Evolutionary conservation across 2,329 filamentous ascomycete genomes (phyloP).

Genomic region (Exophiala sideris): DNA sequence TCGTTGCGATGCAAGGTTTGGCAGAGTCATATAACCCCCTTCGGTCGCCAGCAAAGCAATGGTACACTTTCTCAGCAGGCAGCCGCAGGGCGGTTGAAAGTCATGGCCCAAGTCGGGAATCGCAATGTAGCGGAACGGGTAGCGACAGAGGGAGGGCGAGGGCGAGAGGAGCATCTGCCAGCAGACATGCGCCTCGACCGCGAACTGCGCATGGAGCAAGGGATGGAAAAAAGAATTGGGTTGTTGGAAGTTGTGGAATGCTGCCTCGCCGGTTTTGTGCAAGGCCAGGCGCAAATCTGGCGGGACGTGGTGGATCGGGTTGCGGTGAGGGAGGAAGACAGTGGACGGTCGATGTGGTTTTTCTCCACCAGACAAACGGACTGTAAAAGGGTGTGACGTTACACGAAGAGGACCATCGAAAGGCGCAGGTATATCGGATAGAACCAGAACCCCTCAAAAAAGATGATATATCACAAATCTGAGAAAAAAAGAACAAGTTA

Average conservation of each 20-base stretch:
- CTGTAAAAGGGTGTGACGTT: slow-evolving; percentile 6
- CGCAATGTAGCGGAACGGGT: slow-evolving; percentile 16
- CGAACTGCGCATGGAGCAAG: slow-evolving; percentile 29
- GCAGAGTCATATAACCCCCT: slow-evolving; percentile 27
- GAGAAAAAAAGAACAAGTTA: slow-evolving; percentile 3
- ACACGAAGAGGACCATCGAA: slow-evolving; percentile 10
- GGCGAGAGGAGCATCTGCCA: slow-evolving; percentile 25
- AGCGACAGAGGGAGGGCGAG: slow-evolving; percentile 21
- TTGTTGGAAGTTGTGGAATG: slow-evolving; percentile 34
- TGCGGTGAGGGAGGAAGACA: slow-evolving; percentile 19
- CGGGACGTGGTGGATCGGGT: slow-evolving; percentile 12
- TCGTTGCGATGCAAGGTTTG: slow-evolving; percentile 25
- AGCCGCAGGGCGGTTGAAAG: slow-evolving; percentile 30
- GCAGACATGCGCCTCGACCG: slow-evolving; percentile 24
- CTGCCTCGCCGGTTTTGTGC: slow-evolving; percentile 28
- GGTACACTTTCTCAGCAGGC: slow-evolving; percentile 32
- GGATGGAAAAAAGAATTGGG: slow-evolving; percentile 19
- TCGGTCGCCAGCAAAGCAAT: slow-evolving; percentile 29
- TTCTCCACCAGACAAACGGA: slow-evolving; percentile 5
- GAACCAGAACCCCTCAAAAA: slow-evolving; percentile 8
- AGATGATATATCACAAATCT: slow-evolving; percentile 24
- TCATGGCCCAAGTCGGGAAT: slow-evolving; percentile 24
- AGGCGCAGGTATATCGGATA: slow-evolving; percentile 18
- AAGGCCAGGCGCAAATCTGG: slow-evolving; percentile 24
- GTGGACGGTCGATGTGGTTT: slow-evolving; percentile 4